Evolutionary conservation across 805 yeast species (phyloP), one percentile per base, ranked within the genome.

Genomic region (Candida tallmaniae): DNA sequence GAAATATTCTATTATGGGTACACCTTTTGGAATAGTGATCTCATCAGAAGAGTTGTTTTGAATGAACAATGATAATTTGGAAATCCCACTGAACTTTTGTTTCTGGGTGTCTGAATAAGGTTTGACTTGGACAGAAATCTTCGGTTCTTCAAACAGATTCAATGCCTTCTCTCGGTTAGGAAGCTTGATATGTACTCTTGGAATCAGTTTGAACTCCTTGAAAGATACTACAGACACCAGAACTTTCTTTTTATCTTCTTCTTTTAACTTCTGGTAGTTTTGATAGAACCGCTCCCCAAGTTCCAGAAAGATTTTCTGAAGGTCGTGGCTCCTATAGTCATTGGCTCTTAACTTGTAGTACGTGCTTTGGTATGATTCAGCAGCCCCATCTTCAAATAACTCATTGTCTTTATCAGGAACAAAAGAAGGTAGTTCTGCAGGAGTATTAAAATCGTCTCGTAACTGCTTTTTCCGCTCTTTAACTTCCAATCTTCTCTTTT

Each of bases 11-110:
- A 70, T 62, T 6, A 87, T 56, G 4, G 74, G 62, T 1, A 76
- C 69, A 13, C 71, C 74, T 27, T 62, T 58, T 1, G 71, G 66
- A 13, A 81, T 56, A 0, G 38, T 41, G 14, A 41, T 29, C 16
- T 32, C 38, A 8, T 31, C 35, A 3, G 32, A 22, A 24, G 49
- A 41, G 25, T 41, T 36, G 21, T 46, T 15, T 28, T 59, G 48
- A 6, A 66, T 48, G 40, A 73, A 81, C 6, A 88, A 60, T 0
- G 90, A 88, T 33, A 82, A 54, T 42, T 76, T 79, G 2, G 85
- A 70, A 27, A 85, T 73, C 0, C 96, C 96, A 20, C 70, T 70
- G 46, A 74, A 80, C 63, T 78, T 62, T 55, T 74, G 68, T 41
- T 71, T 75, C 27, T 69, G 71, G 20, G 68, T 66, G 30, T 82